These are phyloP conservation scores for Asterochloris erici DNA, from an alignment of 139 green algal genomes.

Conservation along the genomic window DNA sequence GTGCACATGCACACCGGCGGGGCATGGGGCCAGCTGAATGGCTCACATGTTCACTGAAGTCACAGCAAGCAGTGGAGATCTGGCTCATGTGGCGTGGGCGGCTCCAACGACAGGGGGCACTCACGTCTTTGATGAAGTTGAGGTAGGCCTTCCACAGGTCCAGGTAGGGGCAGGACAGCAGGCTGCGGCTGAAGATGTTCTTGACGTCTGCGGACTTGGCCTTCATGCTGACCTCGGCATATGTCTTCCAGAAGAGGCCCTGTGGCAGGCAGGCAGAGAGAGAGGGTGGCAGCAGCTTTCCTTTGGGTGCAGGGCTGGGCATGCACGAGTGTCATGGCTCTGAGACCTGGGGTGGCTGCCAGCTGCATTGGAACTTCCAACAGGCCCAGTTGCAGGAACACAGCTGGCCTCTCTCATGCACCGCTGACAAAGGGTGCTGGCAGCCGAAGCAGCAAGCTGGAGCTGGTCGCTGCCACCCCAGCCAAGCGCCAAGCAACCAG, in stretches of 20 bases:
- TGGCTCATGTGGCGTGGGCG: too few relatives aligned
- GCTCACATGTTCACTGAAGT: too few relatives aligned
- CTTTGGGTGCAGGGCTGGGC: too few relatives aligned
- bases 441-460: too few relatives aligned
- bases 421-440: not conserved
- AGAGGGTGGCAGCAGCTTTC: not conserved
- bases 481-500: too few relatives aligned
- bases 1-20: too few relatives aligned
- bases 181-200: slow-evolving; percentile 75
- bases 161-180: slow-evolving; percentile 67
- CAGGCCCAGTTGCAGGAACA: not conserved
- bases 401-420: not conserved
- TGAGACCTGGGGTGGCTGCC: too few relatives aligned
- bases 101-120: not conserved
- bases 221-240: slow-evolving; percentile 58
- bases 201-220: slow-evolving; percentile 46
- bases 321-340: too few relatives aligned
- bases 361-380: not conserved
- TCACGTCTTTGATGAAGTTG: slow-evolving; percentile 70
- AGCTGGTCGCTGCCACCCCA: too few relatives aligned
- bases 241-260: slow-evolving; percentile 60
- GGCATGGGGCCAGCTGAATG: too few relatives aligned
- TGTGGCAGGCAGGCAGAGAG: slow-evolving; percentile 13
- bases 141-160: slow-evolving; percentile 84
- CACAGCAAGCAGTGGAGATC: too few relatives aligned